These are phyloP conservation scores for Rhododendron ovatum DNA, from an alignment of 148 eudicot genomes.

Conservation along the genomic window DNA sequence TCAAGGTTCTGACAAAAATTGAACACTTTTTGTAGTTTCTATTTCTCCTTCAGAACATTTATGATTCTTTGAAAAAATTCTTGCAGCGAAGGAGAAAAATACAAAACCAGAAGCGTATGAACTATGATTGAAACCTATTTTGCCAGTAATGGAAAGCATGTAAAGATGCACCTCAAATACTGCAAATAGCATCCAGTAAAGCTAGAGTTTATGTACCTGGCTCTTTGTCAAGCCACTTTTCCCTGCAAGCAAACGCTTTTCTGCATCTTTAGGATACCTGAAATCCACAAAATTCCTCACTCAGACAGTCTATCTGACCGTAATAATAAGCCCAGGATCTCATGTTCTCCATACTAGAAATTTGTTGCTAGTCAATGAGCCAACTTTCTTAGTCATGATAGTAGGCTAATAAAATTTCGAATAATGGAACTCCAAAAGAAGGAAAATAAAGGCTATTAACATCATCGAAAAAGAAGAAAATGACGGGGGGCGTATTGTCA, in stretches of 20 bases:
- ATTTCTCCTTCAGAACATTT: not conserved
- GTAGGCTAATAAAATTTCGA: not conserved
- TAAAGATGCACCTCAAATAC: not conserved
- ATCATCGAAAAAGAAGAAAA: not conserved
- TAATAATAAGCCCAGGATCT: not conserved
- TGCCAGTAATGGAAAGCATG: not conserved
- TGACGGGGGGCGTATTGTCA: not conserved
- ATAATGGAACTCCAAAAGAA: not conserved
- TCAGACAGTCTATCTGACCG: not conserved
- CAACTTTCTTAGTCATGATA: no score
- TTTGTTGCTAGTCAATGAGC: not conserved
- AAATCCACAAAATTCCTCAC: constrained; percentile 9
- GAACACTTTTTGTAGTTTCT: not conserved
- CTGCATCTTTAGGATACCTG: constrained; percentile 94
- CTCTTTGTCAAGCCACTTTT: constrained; percentile 88
- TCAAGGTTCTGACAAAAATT: not conserved
- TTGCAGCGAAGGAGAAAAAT: not conserved
- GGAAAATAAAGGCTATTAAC: no score
- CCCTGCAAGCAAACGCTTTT: constrained; percentile 85
- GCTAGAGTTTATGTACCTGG: constrained; percentile 46
- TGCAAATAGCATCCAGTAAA: not conserved
- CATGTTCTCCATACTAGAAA: not conserved
- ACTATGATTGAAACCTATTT: not conserved
- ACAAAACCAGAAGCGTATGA: not conserved
- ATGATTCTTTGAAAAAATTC: not conserved